These are phyloP conservation scores for Fusarium liriodendri DNA, from an alignment of 2,329 filamentous ascomycete species.

Conservation along the genomic window DNA sequence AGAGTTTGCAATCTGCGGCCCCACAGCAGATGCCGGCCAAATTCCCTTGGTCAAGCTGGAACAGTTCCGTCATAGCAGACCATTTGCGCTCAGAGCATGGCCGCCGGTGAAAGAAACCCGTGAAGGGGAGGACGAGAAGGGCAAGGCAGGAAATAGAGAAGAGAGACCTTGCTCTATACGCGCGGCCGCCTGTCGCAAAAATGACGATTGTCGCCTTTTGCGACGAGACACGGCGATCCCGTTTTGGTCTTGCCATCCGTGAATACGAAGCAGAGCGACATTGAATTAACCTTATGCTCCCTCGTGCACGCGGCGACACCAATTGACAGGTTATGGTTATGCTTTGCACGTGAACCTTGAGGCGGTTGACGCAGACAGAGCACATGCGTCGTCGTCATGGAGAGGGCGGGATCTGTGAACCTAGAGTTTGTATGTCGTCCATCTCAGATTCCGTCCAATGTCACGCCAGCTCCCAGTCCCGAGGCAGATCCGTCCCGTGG, in stretches of 20 bases:
- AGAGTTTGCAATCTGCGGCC: conserved; percentile 25
- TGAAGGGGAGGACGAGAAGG: conserved; percentile 1
- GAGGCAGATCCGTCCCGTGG: conserved; percentile 32
- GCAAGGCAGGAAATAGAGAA: conserved; percentile 10
- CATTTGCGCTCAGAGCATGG: conserved; percentile 27
- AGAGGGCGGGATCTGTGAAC: conserved; percentile 26
- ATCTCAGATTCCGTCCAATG: conserved; percentile 22
- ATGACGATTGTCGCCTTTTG: conserved; percentile 24
- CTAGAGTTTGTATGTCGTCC: neutral
- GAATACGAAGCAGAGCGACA: conserved; percentile 10
- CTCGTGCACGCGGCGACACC: conserved; percentile 15
- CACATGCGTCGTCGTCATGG: conserved; percentile 25
- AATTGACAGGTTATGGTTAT: conserved; percentile 10
- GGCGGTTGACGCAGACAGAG: conserved; percentile 4
- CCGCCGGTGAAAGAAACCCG: conserved; percentile 7
- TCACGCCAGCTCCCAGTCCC: conserved; percentile 23
- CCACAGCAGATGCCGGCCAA: conserved; percentile 27
- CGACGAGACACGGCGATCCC: conserved; percentile 36
- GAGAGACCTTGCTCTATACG: conserved; percentile 19
- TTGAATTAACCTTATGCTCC: conserved; percentile 37
- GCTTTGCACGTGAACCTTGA: conserved; percentile 19
- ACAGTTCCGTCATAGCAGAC: conserved; percentile 38
- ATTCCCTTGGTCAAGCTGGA: conserved; percentile 30
- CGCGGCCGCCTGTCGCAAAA: conserved; percentile 18
- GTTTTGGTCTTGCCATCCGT: conserved; percentile 23